phyloP scores from a whole-genome alignment of 2,329 filamentous ascomycete genomes.

The Pseudopithomyces chartarum region DNA sequence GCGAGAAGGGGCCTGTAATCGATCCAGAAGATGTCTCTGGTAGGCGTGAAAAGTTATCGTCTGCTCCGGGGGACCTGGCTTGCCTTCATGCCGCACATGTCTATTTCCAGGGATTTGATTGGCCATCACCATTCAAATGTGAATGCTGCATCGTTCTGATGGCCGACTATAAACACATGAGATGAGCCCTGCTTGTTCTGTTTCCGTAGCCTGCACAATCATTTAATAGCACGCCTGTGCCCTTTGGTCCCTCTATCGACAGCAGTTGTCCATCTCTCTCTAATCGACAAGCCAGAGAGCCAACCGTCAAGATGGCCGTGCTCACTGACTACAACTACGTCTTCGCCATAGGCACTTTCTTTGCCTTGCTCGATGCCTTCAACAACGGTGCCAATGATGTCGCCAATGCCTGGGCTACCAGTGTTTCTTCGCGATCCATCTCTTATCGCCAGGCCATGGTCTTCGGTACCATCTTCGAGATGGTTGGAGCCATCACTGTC shows the following conservation, averaged over 20 bases:
- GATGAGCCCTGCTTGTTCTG: not conserved
- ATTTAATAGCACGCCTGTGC: conserved; percentile 3
- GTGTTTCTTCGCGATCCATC: conserved; percentile 76
- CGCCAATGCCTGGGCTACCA: conserved; percentile 81
- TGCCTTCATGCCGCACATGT: conserved; percentile 5
- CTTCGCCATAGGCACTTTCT: conserved; percentile 75
- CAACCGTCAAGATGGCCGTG: conserved; percentile 10
- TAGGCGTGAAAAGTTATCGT: not conserved
- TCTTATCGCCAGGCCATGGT: conserved; percentile 67
- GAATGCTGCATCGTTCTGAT: not conserved
- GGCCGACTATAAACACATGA: conserved; percentile 8
- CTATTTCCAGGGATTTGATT: conserved; percentile 1
- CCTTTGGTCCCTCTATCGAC: not conserved
- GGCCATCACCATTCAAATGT: not conserved
- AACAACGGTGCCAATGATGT: conserved; percentile 87
- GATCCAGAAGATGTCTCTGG: conserved; percentile 8
- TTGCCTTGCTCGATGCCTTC: conserved; percentile 76
- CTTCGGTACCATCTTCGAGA: conserved; percentile 53
- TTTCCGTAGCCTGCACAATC: conserved; percentile 6
- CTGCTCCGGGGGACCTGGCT: not conserved
- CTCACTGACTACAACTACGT: conserved; percentile 65
- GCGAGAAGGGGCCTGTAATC: not conserved
- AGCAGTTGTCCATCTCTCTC: not conserved
- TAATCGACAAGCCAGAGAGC: not conserved
- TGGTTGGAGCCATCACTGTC: conserved; percentile 51